A percentile compares a stretch with the other conserved stretches of the same genome.
phyloP scores from a whole-genome alignment of 768 basidiomycete species.

The Suillus alpinus region DNA sequence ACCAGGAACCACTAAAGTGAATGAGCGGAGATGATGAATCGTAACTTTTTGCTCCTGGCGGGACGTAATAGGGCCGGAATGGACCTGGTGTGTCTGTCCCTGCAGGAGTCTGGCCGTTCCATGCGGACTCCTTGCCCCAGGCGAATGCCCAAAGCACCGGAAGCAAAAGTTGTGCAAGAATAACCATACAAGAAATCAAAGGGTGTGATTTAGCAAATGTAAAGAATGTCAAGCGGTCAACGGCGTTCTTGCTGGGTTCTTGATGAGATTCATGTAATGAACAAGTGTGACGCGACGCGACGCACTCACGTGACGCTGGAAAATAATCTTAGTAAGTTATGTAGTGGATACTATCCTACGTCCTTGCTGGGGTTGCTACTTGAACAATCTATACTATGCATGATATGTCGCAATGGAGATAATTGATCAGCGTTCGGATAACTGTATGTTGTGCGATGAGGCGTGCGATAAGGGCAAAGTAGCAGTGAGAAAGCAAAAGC shows the following conservation, averaged over 20 bases:
- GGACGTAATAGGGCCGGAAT: conserved; percentile 73
- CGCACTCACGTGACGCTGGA: conserved; percentile 21
- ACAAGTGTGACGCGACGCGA: conserved; percentile 2
- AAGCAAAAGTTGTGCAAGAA: conserved; percentile 2
- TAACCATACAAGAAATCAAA: conserved; percentile 1
- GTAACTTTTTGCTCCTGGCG: conserved; percentile 68
- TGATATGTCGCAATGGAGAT: conserved; percentile 29
- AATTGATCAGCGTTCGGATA: conserved; percentile 21
- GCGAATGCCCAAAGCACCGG: conserved; percentile 8
- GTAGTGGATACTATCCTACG: conserved; percentile 11
- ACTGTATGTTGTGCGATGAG: conserved; percentile 11
- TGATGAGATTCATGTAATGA: background rate
- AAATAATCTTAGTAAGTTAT: background rate
- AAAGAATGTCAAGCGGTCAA: background rate
- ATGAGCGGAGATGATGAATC: conserved; percentile 70
- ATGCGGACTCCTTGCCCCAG: conserved; percentile 45
- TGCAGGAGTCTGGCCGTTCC: conserved; percentile 62
- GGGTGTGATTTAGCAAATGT: background rate
- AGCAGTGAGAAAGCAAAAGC: background rate
- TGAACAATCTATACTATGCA: conserved; percentile 32
- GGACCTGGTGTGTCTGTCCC: conserved; percentile 41
- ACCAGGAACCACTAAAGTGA: conserved; percentile 61
- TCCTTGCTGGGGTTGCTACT: conserved; percentile 26
- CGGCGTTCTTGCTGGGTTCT: background rate
- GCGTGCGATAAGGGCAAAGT: background rate